Percentiles rank a stretch among this genome's conserved stretches.
These are phyloP conservation scores for Mrakia frigida DNA, from an alignment of 768 basidiomycete species.

Conservation along the genomic window DNA sequence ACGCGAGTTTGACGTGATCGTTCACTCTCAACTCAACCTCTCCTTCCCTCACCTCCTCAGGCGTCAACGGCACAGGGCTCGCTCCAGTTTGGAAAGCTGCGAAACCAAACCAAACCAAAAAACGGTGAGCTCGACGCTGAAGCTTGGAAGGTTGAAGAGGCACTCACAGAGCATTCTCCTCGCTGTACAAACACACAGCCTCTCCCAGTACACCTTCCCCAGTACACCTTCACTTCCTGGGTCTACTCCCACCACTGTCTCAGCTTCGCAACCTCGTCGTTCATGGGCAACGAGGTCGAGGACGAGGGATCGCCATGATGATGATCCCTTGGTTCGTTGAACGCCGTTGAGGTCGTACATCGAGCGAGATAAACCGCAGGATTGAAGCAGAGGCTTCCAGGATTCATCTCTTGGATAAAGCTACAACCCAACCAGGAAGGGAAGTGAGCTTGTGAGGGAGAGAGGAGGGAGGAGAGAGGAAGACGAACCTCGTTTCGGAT, in stretches of 20 bases:
- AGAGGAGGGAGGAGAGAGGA: background rate
- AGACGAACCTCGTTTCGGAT: constrained; percentile 1
- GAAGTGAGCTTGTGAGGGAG: background rate
- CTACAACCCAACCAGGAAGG: background rate
- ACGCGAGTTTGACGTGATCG: background rate
- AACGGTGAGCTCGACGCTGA: background rate
- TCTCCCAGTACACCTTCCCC: constrained; percentile 8
- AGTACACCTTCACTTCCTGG: constrained; percentile 18
- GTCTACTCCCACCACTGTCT: constrained; percentile 7
- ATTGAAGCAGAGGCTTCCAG: background rate
- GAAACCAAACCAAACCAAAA: too few relatives aligned
- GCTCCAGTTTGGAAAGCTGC: background rate
- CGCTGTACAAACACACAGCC: background rate
- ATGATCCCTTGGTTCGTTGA: background rate
- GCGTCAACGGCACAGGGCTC: background rate
- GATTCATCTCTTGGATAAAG: background rate
- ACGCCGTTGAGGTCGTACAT: background rate
- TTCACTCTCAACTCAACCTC: background rate
- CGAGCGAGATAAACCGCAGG: background rate
- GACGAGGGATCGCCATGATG: background rate
- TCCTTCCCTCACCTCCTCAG: background rate
- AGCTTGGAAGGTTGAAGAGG: too few relatives aligned
- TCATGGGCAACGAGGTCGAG: background rate
- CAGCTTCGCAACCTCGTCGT: background rate
- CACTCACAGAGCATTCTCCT: background rate